Evolutionary conservation across 2,329 filamentous ascomycete species (phyloP), one percentile per base, ranked within the genome.

Genomic region (Orbilia quercus): DNA sequence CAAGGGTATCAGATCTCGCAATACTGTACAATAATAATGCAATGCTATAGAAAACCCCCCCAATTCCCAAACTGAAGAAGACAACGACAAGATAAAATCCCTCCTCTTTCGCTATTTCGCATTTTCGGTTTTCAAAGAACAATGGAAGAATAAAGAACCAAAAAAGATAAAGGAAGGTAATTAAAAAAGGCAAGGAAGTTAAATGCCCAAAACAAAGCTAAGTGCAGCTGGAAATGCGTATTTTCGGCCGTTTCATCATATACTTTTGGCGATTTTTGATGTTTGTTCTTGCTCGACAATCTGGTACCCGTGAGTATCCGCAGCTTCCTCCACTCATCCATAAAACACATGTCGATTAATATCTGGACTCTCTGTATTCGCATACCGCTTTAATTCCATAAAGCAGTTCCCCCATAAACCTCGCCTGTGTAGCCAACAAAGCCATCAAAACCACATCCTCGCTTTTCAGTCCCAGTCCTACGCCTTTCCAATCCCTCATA

Each of bases 341-440:
- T 40, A 40, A 14, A 14, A 7, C 9, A 7, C 36, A 18, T 40
- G 47, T 48, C 20, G 16, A 2, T 28, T 60, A 73, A 34, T 60
- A 73, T 25, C 60, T 54, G 6, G 69, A 73, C 34, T 74, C 70
- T 23, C 70, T 51, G 23, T 76, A 77, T 59, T 77, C 76, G 69
- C 76, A 76, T 25, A 77, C 75, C 36, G 76, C 76, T 50, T 76
- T 76, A 38, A 77, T 73, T 18, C 76, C 76, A 54, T 76, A 77
- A 40, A 77, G 58, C 23, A 77, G 62, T 47, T 77, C 76, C 34
- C 76, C 76, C 76, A 77, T 76, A 63, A 77, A 77, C 48, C 75
- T 71, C n/a, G 76, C 76, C 66, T 77, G 76, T 22, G 74, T 76
- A 16, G 75, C 76, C 48, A 77, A 60, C 50, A 77, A 42, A 5